A percentile compares a stretch with the other conserved stretches of the same genome.
phyloP scores from a whole-genome alignment of 257 asterid species.

The Primulina huaijiensis region DNA sequence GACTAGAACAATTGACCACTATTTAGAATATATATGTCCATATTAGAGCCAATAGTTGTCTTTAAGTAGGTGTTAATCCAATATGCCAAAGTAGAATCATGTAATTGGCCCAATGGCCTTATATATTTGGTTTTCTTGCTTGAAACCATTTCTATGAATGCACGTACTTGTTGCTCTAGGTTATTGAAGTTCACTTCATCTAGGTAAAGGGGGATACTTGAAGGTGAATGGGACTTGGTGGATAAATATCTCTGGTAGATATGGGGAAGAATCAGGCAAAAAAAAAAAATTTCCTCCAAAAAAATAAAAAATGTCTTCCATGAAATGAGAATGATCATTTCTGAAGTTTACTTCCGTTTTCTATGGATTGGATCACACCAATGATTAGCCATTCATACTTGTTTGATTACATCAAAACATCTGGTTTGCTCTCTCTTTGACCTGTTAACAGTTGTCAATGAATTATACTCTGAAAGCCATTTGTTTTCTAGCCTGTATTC shows the following conservation, averaged over 20 bases:
- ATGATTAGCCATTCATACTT: conserved; percentile 12
- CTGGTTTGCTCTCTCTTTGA: conserved; percentile 1
- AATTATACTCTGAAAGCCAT: not conserved
- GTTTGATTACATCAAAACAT: conserved; percentile 6
- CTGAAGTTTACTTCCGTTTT: conserved; percentile 3
- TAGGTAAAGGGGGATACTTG: conserved; percentile 12
- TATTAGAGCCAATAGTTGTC: not conserved
- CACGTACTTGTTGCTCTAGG: not conserved
- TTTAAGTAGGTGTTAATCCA: not conserved
- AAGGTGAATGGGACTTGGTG: not conserved
- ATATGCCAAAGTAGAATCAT: not conserved
- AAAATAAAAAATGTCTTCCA: not conserved
- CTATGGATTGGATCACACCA: not conserved
- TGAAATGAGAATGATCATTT: conserved; percentile 2
- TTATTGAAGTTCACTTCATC: conserved; percentile 10
- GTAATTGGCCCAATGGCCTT: conserved; percentile 13
- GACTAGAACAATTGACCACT: not conserved
- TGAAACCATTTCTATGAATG: not conserved
- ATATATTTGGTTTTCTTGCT: conserved; percentile 6
- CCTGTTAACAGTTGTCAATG: conserved; percentile 11
- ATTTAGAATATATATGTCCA: conserved; percentile 1
- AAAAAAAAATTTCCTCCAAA: no score
- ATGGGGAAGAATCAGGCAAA: conserved; percentile 1
- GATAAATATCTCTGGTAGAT: not conserved
- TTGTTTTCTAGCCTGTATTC: conserved; percentile 4